Base-by-base conservation (phyloP, 495 filamentous ascomycete species). In the Penicillium ochrochloron region DNA sequence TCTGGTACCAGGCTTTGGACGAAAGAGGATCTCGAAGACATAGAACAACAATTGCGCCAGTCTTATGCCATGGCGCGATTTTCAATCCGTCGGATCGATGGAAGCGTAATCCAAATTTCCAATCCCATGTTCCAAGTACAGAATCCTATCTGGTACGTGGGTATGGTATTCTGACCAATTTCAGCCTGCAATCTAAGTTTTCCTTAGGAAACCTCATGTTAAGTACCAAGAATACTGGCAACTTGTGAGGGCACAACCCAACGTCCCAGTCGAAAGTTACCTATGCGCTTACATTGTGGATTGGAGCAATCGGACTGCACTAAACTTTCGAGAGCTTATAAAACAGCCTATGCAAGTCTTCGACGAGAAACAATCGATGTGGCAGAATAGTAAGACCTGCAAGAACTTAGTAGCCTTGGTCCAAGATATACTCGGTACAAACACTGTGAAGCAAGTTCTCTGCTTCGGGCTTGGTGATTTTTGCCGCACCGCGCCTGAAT, bases 381-480 rank as follows among this genome's bases (percentile, higher is more conserved):
- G 73, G 70, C 66, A 72, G 63, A 72, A 72, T 62, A 73, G 73
- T 60, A 70, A 48, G 58, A 73, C 66, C 63, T 75, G 59, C 57
- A 70, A 67, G 64, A 55, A 64, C 23, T 71, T 73, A 42, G 58
- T 17, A 69, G 48, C 67, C 51, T 66, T 75, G 35, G 64, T 80
- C 60, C 61, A 65, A 59, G 62, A 70, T 64, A 14, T 70, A 60
- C 61, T 77, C 37, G 55, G 61, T 63, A 69, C 52, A 55, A 72
- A 62, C 39, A 75, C 57, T 42, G 68, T 73, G 61, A 77, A 73
- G 51, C 77, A 80, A 58, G 64, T 79, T 63, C 58, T 80, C 41
- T 78, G 77, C 64, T 80, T 78, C 46, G 75, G 75, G 48, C 66
- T 80, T 52, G 75, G 77, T 64, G 72, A 79, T 59, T 68, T 78